These are phyloP conservation scores for Cyberlindnera maclurae DNA, from an alignment of 805 yeast species.

Conservation along the genomic window DNA sequence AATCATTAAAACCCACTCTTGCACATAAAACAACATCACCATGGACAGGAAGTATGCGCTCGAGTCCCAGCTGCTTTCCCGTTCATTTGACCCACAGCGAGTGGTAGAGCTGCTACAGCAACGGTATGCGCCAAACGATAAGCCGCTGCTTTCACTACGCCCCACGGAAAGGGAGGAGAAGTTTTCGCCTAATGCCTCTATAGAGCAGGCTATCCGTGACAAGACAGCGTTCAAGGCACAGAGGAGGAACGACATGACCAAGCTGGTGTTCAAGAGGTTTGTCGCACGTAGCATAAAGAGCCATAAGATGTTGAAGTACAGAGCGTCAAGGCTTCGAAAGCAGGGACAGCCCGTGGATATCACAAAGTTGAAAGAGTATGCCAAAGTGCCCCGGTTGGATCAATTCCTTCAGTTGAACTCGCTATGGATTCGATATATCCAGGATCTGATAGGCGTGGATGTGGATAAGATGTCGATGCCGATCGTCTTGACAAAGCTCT, in stretches of 20 bases:
- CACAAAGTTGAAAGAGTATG: slow-evolving; percentile 18
- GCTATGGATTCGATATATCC: slow-evolving; percentile 72
- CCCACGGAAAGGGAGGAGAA: slow-evolving; percentile 29
- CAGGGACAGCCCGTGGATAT: slow-evolving; percentile 8
- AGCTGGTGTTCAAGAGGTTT: slow-evolving; percentile 22
- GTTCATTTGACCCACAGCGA: slow-evolving; percentile 15
- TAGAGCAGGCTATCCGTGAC: slow-evolving; percentile 11
- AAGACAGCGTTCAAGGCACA: slow-evolving; percentile 10
- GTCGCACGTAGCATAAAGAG: slow-evolving; percentile 19
- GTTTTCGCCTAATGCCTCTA: slow-evolving; percentile 16
- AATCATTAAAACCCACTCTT: too few relatives aligned
- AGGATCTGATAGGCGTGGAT: slow-evolving; percentile 38
- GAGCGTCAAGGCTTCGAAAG: slow-evolving; percentile 11
- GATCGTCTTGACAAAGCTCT: slow-evolving; percentile 44
- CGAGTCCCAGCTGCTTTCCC: slow-evolving; percentile 15
- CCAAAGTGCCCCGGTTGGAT: slow-evolving; percentile 33
- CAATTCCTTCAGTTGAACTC: slow-evolving; percentile 47
- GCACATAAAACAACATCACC: neutral
- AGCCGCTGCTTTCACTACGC: slow-evolving; percentile 23
- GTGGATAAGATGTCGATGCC: slow-evolving; percentile 19
- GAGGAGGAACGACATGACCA: slow-evolving; percentile 25
- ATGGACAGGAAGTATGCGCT: slow-evolving; percentile 22
- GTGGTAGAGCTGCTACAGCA: slow-evolving; percentile 28
- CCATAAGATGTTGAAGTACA: slow-evolving; percentile 22
- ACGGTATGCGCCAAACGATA: slow-evolving; percentile 26